A percentile compares a stretch with the other conserved stretches of the same genome.
Evolutionary conservation across 495 filamentous ascomycete species (phyloP).

Genomic region (Xylaria telfairii): DNA sequence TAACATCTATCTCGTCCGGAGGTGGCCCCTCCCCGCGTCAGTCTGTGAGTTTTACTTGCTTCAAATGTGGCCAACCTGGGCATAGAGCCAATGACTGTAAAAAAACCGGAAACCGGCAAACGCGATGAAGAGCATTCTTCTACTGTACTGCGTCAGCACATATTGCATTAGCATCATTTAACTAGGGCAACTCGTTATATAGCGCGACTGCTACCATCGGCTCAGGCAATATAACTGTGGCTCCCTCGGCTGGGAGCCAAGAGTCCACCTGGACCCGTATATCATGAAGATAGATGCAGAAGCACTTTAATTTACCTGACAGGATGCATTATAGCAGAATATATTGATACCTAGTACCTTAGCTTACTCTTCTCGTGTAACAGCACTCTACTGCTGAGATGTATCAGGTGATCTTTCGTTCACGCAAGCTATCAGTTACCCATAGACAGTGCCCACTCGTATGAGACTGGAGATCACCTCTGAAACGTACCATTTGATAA

Average conservation of each 20-base stretch:
- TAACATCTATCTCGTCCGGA: conserved; percentile 40
- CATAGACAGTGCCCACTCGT: neutral
- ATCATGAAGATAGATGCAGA: neutral
- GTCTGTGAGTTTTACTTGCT: conserved; percentile 31
- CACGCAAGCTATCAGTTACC: neutral
- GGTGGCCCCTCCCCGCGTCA: conserved; percentile 30
- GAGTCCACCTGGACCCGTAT: neutral
- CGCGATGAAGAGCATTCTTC: conserved; percentile 29
- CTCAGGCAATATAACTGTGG: neutral
- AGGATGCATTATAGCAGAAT: conserved; percentile 2
- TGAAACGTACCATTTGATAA: conserved; percentile 9
- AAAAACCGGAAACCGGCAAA: conserved; percentile 26
- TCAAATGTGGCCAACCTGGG: conserved; percentile 38
- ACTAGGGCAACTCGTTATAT: conserved; percentile 6
- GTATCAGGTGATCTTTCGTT: neutral
- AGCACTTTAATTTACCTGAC: neutral
- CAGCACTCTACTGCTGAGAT: neutral
- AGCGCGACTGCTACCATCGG: neutral
- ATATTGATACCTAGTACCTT: neutral
- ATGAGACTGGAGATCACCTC: neutral
- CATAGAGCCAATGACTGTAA: conserved; percentile 39
- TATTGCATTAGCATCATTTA: neutral
- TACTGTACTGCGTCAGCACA: conserved; percentile 12
- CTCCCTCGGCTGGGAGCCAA: neutral
- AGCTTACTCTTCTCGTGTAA: conserved; percentile 1